These are phyloP conservation scores for Juglanconis oblonga DNA, from an alignment of 2,329 filamentous ascomycete genomes.

Conservation along the genomic window DNA sequence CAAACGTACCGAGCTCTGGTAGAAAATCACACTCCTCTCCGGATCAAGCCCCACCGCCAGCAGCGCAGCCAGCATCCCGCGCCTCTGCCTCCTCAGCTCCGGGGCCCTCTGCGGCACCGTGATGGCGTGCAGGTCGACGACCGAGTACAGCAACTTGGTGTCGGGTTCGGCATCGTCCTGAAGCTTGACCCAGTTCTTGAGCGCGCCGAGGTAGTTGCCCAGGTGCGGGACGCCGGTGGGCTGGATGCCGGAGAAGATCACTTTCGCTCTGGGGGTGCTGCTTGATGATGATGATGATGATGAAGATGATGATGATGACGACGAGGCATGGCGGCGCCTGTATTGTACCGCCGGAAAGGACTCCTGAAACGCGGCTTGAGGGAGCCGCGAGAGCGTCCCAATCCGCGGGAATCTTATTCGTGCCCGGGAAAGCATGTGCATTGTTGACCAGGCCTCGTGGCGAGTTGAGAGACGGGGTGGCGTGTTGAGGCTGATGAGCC, in stretches of 20 bases:
- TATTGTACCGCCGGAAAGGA: not conserved
- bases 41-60: slow-evolving; percentile 83
- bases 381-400: not conserved
- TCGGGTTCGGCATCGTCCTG: slow-evolving; percentile 60
- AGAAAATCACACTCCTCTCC: slow-evolving; percentile 73
- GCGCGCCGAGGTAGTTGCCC: slow-evolving; percentile 90
- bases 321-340: slow-evolving; percentile 3
- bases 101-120: slow-evolving; percentile 68
- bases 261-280: slow-evolving; percentile 26
- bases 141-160: slow-evolving; percentile 73
- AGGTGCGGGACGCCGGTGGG: slow-evolving; percentile 92
- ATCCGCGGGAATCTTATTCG: not conserved
- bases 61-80: slow-evolving; percentile 74
- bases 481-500: not conserved
- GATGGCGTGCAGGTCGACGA: slow-evolving; percentile 93
- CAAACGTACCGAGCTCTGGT: slow-evolving; percentile 67
- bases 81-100: slow-evolving; percentile 61
- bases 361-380: not conserved
- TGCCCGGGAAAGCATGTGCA: not conserved
- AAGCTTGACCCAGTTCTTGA: slow-evolving; percentile 80
- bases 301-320: not conserved
- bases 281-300: slow-evolving; percentile 8
- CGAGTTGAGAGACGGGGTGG: not conserved
- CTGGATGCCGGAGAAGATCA: slow-evolving; percentile 95
- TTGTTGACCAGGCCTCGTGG: not conserved